phyloP scores from a whole-genome alignment of 805 yeast genomes.

The Peterozyma xylosa region DNA sequence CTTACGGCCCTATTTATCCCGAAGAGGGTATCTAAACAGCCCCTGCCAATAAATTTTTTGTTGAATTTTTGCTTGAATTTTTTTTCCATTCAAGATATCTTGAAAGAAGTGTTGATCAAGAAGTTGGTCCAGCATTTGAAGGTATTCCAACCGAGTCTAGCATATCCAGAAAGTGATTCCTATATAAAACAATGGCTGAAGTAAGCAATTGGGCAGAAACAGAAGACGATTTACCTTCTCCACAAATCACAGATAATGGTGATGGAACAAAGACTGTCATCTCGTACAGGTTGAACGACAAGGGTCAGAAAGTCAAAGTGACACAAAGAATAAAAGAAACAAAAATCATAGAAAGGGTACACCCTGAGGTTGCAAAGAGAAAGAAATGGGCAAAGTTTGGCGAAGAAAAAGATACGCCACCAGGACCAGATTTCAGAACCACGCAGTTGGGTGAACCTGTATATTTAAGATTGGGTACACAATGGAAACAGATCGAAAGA shows the following conservation, averaged over 20 bases:
- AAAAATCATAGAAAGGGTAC: slow-evolving; percentile 72
- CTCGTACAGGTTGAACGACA: slow-evolving; percentile 63
- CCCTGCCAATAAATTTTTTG: no score
- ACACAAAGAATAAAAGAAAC: slow-evolving; percentile 80
- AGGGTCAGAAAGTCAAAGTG: slow-evolving; percentile 79
- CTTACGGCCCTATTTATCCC: no score
- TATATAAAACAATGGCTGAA: no score
- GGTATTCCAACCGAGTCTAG: no score
- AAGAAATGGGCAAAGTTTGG: slow-evolving; percentile 88
- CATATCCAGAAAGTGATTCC: no score
- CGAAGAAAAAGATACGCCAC: slow-evolving; percentile 57
- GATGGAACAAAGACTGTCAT: slow-evolving; percentile 91
- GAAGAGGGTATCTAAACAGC: no score
- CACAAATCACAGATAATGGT: slow-evolving; percentile 67
- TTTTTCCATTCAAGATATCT: no score
- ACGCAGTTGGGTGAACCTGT: slow-evolving; percentile 86
- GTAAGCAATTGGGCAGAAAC: slow-evolving; percentile 55
- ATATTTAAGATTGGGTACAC: slow-evolving; percentile 61
- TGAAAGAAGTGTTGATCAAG: no score
- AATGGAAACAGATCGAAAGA: slow-evolving; percentile 74
- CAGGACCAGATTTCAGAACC: slow-evolving; percentile 85
- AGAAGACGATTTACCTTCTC: slow-evolving; percentile 63
- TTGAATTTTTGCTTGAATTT: no score
- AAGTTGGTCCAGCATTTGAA: no score
- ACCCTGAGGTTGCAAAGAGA: slow-evolving; percentile 81